These are phyloP conservation scores for Fusarium sp. DNA, from an alignment of 2,329 filamentous ascomycete genomes.

Conservation along the genomic window DNA sequence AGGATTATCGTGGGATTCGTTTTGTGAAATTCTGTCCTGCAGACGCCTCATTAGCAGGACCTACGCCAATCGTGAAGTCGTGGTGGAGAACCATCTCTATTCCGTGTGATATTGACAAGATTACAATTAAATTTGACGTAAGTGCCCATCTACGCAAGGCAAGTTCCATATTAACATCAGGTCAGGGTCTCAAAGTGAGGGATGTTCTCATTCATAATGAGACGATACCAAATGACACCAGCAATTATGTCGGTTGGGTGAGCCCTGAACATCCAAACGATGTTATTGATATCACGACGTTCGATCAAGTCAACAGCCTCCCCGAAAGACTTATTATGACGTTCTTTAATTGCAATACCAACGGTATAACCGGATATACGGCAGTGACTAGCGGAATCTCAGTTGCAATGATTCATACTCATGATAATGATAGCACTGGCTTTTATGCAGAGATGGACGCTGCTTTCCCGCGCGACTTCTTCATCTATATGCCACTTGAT, in stretches of 20 bases:
- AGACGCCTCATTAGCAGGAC: slow-evolving; percentile 1
- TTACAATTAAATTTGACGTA: slow-evolving; percentile 13
- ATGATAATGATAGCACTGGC: neutral
- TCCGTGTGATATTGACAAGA: neutral
- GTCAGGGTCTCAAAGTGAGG: slow-evolving; percentile 19
- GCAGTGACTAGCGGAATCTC: slow-evolving; percentile 3
- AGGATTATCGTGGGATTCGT: slow-evolving; percentile 28
- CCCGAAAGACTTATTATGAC: slow-evolving; percentile 14
- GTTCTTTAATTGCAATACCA: slow-evolving; percentile 13
- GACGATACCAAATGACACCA: neutral
- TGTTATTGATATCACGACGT: slow-evolving; percentile 19
- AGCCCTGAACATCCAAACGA: slow-evolving; percentile 10
- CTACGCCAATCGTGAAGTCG: slow-evolving; percentile 14
- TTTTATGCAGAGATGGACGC: slow-evolving; percentile 21
- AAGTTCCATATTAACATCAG: neutral
- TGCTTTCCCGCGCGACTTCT: neutral
- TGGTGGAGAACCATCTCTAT: slow-evolving; percentile 25
- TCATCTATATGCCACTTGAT: slow-evolving; percentile 24
- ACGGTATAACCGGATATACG: slow-evolving; percentile 19
- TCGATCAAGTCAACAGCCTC: neutral
- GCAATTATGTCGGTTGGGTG: slow-evolving; percentile 17
- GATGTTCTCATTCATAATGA: slow-evolving; percentile 12
- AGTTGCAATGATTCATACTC: slow-evolving; percentile 6
- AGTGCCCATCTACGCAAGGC: neutral
- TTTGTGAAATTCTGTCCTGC: slow-evolving; percentile 6